Conservation (phyloP, 2,329 filamentous ascomycete species). For the Verticillium nubilum region DNA sequence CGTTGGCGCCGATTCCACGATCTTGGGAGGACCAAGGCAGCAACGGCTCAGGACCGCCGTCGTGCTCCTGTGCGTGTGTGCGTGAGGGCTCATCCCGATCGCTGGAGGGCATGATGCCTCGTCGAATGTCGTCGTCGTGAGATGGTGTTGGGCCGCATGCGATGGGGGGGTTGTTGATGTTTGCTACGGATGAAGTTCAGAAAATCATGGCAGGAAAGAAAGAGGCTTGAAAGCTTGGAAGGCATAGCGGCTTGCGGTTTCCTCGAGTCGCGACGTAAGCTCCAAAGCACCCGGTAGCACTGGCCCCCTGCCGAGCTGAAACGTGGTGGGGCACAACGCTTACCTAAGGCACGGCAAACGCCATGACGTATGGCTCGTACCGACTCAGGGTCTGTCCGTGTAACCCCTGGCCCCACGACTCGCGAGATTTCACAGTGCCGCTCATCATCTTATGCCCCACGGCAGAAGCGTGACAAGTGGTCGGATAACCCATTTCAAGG, state of each 20-base stretch:
- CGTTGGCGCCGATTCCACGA: slow-evolving; percentile 8
- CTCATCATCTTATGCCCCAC: too few species aligned
- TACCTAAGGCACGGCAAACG: neutral
- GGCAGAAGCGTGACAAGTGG: too few species aligned
- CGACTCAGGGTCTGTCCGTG: neutral
- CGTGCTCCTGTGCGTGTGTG: slow-evolving; percentile 5
- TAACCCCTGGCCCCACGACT: too few species aligned
- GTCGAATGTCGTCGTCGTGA: neutral
- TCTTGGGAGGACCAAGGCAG: slow-evolving; percentile 2
- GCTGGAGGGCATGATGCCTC: slow-evolving; percentile 4
- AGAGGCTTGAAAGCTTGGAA: too few species aligned
- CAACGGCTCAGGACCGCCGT: neutral
- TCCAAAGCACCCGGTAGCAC: neutral
- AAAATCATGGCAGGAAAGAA: neutral
- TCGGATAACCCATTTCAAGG: too few species aligned
- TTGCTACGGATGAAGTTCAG: neutral
- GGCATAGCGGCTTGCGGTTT: too few species aligned
- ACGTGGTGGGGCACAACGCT: neutral
- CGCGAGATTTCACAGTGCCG: too few species aligned
- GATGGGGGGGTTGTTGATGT: too few species aligned
- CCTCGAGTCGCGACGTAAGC: neutral
- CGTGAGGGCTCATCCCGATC: slow-evolving; percentile 5
- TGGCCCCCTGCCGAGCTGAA: neutral
- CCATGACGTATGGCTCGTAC: neutral
- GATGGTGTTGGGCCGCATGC: neutral